Base-by-base conservation (phyloP, 1,139 yeast genomes). In the Maudiozyma humilis region DNA sequence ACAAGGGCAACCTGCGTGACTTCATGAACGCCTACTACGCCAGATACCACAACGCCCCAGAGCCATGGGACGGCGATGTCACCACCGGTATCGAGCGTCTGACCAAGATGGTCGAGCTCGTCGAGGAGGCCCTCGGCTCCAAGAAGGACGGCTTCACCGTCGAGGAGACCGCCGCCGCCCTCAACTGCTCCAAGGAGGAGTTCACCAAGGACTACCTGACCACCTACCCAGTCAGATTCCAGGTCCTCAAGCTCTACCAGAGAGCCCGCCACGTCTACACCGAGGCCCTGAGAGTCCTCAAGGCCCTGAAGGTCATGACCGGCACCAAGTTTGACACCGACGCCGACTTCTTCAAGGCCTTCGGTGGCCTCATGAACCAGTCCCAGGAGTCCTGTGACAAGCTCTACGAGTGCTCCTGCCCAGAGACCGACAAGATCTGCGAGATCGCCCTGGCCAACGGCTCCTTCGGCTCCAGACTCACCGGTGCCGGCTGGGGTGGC, bases 401-500 rank as follows among this genome's bases (percentile, higher is more conserved):
- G 17, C 64, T 71, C 41, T 76, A 72, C 62, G 72, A 77, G 46
- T 76, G 82, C 46, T 78, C 86, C 2, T 72, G 74, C 48, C 70
- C 69, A 14, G 79, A 71, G 50, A 72, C 76, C 45, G 78, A 76
- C 46, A 63, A 64, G 8, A 64, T 82, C 32, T 76, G 82, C 57
- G 46, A 54, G 12, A 71, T 81, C 50, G 86, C 85, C 2, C 62
- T 68, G 20, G 59, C 55, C 3, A 69, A 73, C 48, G 88, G 88
- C 4, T 69, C 86, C 1, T 70, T 65, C 48, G 88, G 88, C 20
- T 76, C 86, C 3, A 70, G 89, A 51, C 74, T 80, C 32, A 82
- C 89, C 7, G 89, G 89, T 35, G 88, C 89, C n/a, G 89, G 88
- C 8, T 82, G 80, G 73, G 89, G 89, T 36, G 89, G 89, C 8